Evolutionary conservation across 2,329 filamentous ascomycete species (phyloP).

Genomic region (Talaromyces rugulosus): DNA sequence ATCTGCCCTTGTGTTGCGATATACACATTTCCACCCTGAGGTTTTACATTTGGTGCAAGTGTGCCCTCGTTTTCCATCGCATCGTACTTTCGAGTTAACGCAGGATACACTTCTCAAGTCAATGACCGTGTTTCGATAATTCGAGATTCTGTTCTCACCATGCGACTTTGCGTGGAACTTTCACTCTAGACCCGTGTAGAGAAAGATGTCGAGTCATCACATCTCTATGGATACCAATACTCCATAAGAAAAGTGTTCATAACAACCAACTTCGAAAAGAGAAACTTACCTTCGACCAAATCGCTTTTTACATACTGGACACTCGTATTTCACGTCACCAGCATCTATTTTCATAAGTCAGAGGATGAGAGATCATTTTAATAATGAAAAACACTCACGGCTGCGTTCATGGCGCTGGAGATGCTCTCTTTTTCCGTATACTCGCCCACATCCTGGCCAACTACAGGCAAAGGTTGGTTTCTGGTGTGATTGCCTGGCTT

Average conservation of each 20-base stretch:
- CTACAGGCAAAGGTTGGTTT: conserved; percentile 8
- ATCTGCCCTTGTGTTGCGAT: conserved; percentile 5
- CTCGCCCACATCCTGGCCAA: conserved; percentile 13
- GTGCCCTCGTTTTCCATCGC: conserved; percentile 11
- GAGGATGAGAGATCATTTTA: background rate
- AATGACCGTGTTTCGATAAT: background rate
- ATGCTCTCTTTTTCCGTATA: conserved; percentile 15
- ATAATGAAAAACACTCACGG: conserved; percentile 9
- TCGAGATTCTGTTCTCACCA: conserved; percentile 9
- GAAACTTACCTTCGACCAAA: conserved; percentile 14
- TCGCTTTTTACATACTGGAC: conserved; percentile 15
- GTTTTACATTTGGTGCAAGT: conserved; percentile 9
- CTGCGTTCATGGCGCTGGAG: conserved; percentile 16
- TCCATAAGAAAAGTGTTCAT: background rate
- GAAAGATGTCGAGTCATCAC: conserved; percentile 16
- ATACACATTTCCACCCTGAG: conserved; percentile 10
- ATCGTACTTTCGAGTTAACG: conserved; percentile 13
- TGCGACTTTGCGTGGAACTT: conserved; percentile 14
- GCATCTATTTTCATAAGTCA: conserved; percentile 5
- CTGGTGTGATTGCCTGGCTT: background rate
- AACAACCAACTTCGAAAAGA: background rate
- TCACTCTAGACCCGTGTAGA: conserved; percentile 11
- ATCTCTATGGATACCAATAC: conserved; percentile 10
- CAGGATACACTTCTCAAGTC: conserved; percentile 10
- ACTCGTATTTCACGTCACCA: conserved; percentile 15